phyloP scores from a whole-genome alignment of 495 filamentous ascomycete species.

The Aspergillus biplanus region DNA sequence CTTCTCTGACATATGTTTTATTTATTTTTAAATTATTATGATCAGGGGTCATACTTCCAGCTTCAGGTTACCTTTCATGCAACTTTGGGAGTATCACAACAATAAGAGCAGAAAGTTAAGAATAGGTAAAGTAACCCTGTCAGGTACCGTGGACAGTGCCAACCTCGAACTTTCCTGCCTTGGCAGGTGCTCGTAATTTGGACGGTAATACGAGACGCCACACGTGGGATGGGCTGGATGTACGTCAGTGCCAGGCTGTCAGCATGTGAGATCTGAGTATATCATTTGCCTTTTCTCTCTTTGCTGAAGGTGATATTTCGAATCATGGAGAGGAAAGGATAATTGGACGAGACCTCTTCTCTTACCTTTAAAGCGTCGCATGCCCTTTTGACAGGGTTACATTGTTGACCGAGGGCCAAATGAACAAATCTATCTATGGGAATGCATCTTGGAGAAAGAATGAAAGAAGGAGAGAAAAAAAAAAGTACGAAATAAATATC shows the following conservation, averaged over 20 bases:
- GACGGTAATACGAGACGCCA: constrained; percentile 2
- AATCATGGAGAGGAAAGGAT: background rate
- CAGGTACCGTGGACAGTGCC: no score
- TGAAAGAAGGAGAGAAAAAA: background rate
- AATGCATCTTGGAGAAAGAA: background rate
- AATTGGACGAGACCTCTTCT: no score
- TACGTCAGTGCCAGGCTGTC: background rate
- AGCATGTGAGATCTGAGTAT: constrained; percentile 1
- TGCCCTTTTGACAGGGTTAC: background rate
- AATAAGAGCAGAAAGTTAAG: no score
- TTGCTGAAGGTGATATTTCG: background rate
- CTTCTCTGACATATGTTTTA: background rate
- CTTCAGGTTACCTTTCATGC: background rate
- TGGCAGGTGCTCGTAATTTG: background rate
- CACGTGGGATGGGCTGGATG: background rate
- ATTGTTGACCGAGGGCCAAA: background rate
- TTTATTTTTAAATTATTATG: background rate
- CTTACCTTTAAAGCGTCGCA: background rate
- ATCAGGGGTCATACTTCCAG: background rate
- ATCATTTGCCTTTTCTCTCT: background rate
- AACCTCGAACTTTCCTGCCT: background rate
- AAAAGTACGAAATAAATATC: background rate
- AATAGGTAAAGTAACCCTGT: no score
- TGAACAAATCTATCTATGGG: background rate
- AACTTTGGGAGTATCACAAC: background rate